A percentile compares a stretch with the other conserved stretches of the same genome.
Conservation (phyloP, 306 rosid species). For the Cucurbita pepo region DNA sequence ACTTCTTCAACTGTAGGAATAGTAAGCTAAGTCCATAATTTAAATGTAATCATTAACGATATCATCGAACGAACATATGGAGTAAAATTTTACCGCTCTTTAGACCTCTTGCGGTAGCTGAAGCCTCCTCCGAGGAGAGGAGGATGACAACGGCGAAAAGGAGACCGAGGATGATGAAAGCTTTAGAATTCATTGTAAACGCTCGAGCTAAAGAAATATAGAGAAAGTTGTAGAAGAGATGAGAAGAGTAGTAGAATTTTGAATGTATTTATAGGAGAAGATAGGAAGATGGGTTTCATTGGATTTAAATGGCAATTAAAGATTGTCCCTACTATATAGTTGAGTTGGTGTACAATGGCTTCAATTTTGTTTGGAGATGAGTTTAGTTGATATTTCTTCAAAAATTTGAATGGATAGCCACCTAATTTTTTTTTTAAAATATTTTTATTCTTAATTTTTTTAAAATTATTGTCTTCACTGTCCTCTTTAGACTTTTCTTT, state of each 20-base stretch:
- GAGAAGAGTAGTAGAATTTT: background rate
- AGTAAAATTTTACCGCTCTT: background rate
- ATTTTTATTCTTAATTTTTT: too few species aligned
- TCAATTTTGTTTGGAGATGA: background rate
- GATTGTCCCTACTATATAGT: background rate
- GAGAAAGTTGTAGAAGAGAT: slow-evolving; percentile 3
- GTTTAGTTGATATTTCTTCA: background rate
- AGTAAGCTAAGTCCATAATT: too few species aligned
- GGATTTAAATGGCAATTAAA: background rate
- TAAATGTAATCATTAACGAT: too few species aligned
- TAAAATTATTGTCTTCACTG: too few species aligned
- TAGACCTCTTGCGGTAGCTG: slow-evolving; percentile 14
- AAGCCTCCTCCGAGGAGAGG: slow-evolving; percentile 12
- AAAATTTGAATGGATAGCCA: background rate
- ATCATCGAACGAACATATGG: background rate
- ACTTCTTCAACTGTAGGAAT: background rate
- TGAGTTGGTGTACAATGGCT: background rate
- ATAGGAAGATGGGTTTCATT: background rate
- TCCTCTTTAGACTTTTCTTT: too few species aligned
- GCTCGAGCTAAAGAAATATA: background rate
- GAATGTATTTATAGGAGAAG: background rate
- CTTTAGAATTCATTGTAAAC: background rate
- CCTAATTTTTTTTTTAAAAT: too few species aligned
- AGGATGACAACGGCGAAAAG: slow-evolving; percentile 16
- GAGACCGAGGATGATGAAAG: slow-evolving; percentile 6